A percentile compares a stretch with the other conserved stretches of the same genome.
phyloP scores from a whole-genome alignment of 441 rosid species.

The Sinapis alba region DNA sequence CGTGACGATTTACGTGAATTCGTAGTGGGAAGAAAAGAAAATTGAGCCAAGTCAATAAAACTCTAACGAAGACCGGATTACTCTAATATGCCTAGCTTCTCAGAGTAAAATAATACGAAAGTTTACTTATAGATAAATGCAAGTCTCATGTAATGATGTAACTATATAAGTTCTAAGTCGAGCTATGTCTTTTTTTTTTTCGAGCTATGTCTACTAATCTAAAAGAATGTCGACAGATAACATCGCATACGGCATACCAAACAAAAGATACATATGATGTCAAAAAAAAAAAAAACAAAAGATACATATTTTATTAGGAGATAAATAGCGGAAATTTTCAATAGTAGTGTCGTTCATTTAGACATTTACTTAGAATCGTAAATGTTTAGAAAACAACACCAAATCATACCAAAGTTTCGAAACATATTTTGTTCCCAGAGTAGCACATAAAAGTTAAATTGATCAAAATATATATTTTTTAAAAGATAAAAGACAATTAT shows the following conservation, averaged over 20 bases:
- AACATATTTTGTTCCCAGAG: neutral
- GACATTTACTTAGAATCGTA: neutral
- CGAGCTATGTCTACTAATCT: neutral
- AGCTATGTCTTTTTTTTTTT: neutral
- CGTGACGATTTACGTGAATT: too few relatives aligned
- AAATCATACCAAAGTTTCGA: neutral
- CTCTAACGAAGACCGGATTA: neutral
- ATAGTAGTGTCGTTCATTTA: neutral
- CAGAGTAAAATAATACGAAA: too few relatives aligned
- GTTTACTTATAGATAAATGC: neutral
- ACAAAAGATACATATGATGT: neutral
- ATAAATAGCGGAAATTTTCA: neutral
- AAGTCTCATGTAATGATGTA: neutral
- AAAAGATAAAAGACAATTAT: neutral
- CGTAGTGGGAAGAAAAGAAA: too few relatives aligned
- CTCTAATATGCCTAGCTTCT: neutral
- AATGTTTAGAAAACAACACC: neutral
- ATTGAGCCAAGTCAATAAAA: constrained; percentile 2
- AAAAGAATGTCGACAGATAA: neutral
- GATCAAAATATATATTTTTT: neutral
- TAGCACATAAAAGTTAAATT: neutral
- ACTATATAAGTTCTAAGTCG: neutral
- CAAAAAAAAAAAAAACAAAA: too few relatives aligned
- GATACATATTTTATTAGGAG: neutral
- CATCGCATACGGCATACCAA: neutral